Base-by-base conservation (phyloP, 208 protist species). In the Crithidia brevicula region DNA sequence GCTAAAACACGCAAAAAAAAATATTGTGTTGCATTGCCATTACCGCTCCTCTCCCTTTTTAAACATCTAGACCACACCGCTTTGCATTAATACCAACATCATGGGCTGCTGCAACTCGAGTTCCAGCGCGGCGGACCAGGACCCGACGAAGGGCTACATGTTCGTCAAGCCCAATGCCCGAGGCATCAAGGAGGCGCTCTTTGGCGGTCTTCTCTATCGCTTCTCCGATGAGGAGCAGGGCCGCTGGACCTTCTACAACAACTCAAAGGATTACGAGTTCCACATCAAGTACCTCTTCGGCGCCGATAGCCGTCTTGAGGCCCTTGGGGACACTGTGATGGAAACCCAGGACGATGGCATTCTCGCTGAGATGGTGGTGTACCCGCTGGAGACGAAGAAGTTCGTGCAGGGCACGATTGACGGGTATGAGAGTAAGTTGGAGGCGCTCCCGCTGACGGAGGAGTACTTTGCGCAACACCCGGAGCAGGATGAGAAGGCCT, bases 241-340 rank as follows among this genome's bases (percentile, higher is more conserved):
- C 22, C 56, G 75, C 31, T 85, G 75, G 79, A 78, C 72, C 22
- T 92, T 94, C 67, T 91, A 79, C 79, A 92, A 82, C 77, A 90
- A 92, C 78, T 82, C 79, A 0, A 86, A 78, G 54, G 89, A 94
- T 60, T 94, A 94, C 60, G 82, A 94, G 58, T 94, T 94, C 62
- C 89, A 88, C 56, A 79, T 94, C 42, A 82, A 82, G 60, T 94
- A 92, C 69, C 72, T 94, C 31, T 92, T 91, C 52, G 80, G 74
- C 51, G 59, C 72, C 4, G 79, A 91, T 27, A 91, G 85, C 54
- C 36, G 56, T 13, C 63, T 94, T 5, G 50, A 72, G 10, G 46
- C 83, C 0, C 67, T 90, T 3, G 74, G 71, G 18, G 68, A 91
- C 47, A 85, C 85, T 31, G 79, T 31, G 11, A 46, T 89, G 31